Conservation (phyloP, 177 flowering plant species). For the Vitis hybrid region DNA sequence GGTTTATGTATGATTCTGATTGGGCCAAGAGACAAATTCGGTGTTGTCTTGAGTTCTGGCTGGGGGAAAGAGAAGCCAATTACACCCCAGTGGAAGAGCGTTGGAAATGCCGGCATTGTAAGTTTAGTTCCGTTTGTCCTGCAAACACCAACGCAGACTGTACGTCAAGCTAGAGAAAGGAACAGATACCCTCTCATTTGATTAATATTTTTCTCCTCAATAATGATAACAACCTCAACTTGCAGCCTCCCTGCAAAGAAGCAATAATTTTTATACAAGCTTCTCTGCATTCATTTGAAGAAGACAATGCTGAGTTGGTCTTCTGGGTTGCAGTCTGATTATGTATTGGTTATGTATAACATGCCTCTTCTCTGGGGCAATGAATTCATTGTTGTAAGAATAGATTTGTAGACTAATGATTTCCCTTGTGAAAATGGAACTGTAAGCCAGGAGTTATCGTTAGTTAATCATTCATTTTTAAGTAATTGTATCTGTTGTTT, state of each 20-base stretch:
- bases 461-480: neutral
- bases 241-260: neutral
- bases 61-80: constrained; percentile 60
- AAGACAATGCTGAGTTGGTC: no score
- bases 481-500: no score
- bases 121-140: constrained; percentile 59
- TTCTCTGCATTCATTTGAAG: no score
- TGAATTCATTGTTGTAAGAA: neutral
- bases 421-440: neutral
- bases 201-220: neutral
- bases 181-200: neutral
- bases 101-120: constrained; percentile 79
- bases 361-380: neutral
- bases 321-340: no score
- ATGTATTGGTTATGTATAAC: neutral
- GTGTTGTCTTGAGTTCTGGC: constrained; percentile 67
- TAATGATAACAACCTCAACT: neutral
- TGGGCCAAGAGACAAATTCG: constrained; percentile 53
- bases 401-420: neutral
- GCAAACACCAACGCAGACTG: constrained; percentile 13
- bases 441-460: neutral
- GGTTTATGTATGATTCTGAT: constrained; percentile 50
- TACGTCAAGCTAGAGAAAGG: constrained; percentile 9
- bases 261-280: neutral
- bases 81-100: constrained; percentile 61